A percentile compares a stretch with the other conserved stretches of the same genome.
Conservation (phyloP, 2,329 filamentous ascomycete genomes). For the Pseudopyricularia javanii region DNA sequence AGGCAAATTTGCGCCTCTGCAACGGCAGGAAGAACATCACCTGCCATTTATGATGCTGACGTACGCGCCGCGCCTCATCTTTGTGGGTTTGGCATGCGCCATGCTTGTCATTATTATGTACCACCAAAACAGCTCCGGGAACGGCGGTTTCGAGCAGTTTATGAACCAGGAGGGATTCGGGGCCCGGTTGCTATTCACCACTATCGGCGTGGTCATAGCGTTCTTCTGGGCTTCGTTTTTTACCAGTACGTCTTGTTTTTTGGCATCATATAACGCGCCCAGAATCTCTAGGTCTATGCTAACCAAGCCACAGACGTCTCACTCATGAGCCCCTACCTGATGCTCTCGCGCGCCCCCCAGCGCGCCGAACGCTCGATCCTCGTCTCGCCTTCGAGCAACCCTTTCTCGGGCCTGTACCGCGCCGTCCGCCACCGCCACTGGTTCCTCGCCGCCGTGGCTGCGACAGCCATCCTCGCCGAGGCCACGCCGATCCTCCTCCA, state of each 20-base stretch:
- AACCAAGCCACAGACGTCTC: constrained; percentile 17
- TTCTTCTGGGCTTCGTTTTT: constrained; percentile 25
- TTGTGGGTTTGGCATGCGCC: constrained; percentile 3
- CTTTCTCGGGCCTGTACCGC: constrained; percentile 19
- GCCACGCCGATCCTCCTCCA: constrained; percentile 23
- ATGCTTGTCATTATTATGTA: constrained; percentile 21
- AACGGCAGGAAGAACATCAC: constrained; percentile 1
- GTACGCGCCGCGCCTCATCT: neutral
- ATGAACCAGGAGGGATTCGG: constrained; percentile 26
- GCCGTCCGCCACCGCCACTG: constrained; percentile 18
- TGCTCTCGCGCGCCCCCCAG: constrained; percentile 15
- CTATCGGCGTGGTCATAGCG: constrained; percentile 22
- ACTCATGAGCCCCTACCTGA: constrained; percentile 22
- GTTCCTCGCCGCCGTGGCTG: constrained; percentile 18
- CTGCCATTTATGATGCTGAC: constrained; percentile 6
- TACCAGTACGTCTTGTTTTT: constrained; percentile 18
- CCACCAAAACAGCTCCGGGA: constrained; percentile 20
- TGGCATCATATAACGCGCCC: no score
- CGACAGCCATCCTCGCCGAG: constrained; percentile 22
- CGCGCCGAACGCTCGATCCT: constrained; percentile 19
- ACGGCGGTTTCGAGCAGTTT: constrained; percentile 25
- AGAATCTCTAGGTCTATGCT: no score
- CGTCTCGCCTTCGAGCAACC: constrained; percentile 16
- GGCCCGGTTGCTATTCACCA: constrained; percentile 25
- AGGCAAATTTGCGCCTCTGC: neutral